Evolutionary conservation across 306 rosid species (phyloP).

Genomic region (Citrullus amarus): DNA sequence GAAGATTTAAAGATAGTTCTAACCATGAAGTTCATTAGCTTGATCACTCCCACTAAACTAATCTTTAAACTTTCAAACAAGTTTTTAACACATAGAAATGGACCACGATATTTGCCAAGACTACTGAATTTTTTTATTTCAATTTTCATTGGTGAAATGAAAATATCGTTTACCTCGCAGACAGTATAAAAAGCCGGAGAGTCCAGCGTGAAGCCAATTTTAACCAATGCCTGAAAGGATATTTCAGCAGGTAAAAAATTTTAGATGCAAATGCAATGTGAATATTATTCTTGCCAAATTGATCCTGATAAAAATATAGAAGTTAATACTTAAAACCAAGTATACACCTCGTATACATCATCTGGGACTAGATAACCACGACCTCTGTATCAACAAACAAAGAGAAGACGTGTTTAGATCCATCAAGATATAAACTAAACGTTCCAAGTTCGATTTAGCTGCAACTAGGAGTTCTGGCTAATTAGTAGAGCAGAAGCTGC

Average conservation of each 20-base stretch:
- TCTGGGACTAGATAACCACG: constrained; percentile 69
- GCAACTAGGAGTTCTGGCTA: neutral
- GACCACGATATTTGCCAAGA: neutral
- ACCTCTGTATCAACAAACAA: constrained; percentile 39
- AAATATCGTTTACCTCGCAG: constrained; percentile 56
- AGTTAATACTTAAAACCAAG: neutral
- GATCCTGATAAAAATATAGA: neutral
- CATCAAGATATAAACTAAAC: neutral
- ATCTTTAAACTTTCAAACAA: neutral
- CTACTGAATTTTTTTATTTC: neutral
- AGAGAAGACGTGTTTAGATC: neutral
- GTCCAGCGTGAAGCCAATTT: constrained; percentile 78
- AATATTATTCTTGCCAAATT: neutral
- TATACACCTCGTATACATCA: constrained; percentile 62
- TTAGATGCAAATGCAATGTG: neutral
- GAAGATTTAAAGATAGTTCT: neutral
- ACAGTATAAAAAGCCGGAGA: constrained; percentile 81
- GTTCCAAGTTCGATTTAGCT: neutral
- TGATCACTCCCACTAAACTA: neutral
- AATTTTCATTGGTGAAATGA: neutral
- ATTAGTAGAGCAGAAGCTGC: neutral
- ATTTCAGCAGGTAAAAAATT: constrained; percentile 14
- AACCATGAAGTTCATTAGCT: neutral
- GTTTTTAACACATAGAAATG: neutral
- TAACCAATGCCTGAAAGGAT: constrained; percentile 50